Evolutionary conservation across 2,329 filamentous ascomycete species (phyloP).

Genomic region (Lithohypha guttulata): DNA sequence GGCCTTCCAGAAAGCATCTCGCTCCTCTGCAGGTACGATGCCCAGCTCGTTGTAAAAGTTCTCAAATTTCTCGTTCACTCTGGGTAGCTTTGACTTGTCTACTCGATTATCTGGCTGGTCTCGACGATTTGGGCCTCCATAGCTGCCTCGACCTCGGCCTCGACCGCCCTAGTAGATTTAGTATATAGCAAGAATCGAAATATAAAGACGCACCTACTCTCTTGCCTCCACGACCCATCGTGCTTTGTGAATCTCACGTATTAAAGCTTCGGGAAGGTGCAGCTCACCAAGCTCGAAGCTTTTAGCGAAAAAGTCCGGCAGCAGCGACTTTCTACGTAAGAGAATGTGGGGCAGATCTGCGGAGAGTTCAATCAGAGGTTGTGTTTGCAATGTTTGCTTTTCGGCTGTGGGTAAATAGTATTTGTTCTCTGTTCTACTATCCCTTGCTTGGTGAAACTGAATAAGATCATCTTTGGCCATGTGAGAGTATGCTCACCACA

Average conservation of each 20-base stretch:
- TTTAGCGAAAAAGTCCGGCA: slow-evolving; percentile 6
- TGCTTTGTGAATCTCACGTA: background rate
- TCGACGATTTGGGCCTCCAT: slow-evolving; percentile 25
- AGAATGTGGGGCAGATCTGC: too few relatives aligned
- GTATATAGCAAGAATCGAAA: too few relatives aligned
- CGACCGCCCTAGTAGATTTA: too few relatives aligned
- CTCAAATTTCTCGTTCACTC: slow-evolving; percentile 76
- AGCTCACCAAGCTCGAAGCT: slow-evolving; percentile 8
- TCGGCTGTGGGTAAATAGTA: too few relatives aligned
- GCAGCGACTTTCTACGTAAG: too few relatives aligned
- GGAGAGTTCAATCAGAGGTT: too few relatives aligned
- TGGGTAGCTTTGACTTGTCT: slow-evolving; percentile 54
- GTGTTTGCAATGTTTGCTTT: too few relatives aligned
- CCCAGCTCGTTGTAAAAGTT: slow-evolving; percentile 72
- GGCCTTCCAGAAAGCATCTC: slow-evolving; percentile 70
- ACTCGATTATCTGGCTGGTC: slow-evolving; percentile 28
- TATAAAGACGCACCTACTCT: slow-evolving; percentile 20
- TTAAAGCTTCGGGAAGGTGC: background rate
- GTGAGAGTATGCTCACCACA: background rate
- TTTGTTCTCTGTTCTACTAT: too few relatives aligned
- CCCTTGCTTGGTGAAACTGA: too few relatives aligned
- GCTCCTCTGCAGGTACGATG: slow-evolving; percentile 67
- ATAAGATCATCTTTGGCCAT: too few relatives aligned
- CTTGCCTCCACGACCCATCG: slow-evolving; percentile 25
- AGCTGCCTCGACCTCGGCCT: slow-evolving; percentile 33